Conservation (phyloP, 345 rosid genomes). For the Eucalyptus virginea region DNA sequence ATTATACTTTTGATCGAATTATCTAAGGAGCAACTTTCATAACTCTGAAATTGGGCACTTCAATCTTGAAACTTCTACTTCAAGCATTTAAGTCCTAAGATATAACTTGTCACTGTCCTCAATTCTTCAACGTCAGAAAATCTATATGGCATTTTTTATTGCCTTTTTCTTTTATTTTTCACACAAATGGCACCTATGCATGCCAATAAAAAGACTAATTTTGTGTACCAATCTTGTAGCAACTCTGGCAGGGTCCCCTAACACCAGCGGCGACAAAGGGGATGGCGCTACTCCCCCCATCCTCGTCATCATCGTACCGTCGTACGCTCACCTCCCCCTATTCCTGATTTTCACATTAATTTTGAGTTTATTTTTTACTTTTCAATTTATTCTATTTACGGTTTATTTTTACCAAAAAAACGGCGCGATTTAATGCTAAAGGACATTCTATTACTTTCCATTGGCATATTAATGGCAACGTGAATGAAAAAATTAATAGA, state of each 20-base stretch:
- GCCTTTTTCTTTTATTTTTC: not conserved
- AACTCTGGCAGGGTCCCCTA: not conserved
- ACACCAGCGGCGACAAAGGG: not conserved
- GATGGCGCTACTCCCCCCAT: not conserved
- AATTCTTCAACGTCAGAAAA: not conserved
- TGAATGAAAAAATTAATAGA: no score
- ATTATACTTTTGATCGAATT: not conserved
- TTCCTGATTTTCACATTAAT: not conserved
- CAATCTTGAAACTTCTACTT: not conserved
- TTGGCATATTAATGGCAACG: not conserved
- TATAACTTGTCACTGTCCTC: not conserved
- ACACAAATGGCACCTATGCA: not conserved
- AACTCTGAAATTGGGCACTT: not conserved
- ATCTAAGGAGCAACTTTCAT: not conserved
- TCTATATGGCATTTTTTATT: not conserved
- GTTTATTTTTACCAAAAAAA: not conserved
- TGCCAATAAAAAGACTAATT: not conserved
- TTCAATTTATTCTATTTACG: not conserved
- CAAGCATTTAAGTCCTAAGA: not conserved
- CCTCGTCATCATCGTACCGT: not conserved
- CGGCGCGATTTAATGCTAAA: not conserved
- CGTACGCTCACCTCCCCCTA: not conserved
- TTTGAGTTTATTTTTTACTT: not conserved
- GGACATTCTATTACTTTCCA: not conserved
- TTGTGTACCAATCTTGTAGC: not conserved